phyloP scores from a whole-genome alignment of 78 protist species.

The Capsaspora owczarzaki region DNA sequence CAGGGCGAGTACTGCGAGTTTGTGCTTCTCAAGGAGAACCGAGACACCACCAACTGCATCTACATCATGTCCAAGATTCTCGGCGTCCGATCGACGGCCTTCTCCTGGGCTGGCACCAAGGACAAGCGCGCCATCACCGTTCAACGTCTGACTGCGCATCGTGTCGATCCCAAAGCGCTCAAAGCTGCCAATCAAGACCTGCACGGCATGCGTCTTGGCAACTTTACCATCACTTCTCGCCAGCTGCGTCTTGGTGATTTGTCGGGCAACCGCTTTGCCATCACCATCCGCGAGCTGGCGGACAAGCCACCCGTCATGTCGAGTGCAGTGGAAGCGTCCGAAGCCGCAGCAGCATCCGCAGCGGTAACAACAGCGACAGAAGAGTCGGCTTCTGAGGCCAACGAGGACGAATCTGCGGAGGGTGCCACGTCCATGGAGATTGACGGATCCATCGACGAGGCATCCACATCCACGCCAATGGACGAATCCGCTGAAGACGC shows the following conservation, averaged over 20 bases:
- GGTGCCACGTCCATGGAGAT: too few species aligned
- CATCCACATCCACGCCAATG: too few species aligned
- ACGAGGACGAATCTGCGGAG: too few species aligned
- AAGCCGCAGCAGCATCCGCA: too few species aligned
- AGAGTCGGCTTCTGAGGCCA: too few species aligned
- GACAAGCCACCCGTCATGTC: too few species aligned
- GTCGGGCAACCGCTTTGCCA: slow-evolving; percentile 41
- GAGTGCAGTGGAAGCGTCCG: too few species aligned
- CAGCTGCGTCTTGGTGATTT: slow-evolving; percentile 28
- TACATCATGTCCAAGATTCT: background rate
- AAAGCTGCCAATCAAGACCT: background rate
- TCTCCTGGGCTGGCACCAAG: slow-evolving; percentile 35
- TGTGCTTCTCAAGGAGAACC: background rate
- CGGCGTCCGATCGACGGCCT: background rate
- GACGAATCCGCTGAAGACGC: background rate
- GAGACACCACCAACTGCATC: background rate
- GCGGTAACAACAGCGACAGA: too few species aligned
- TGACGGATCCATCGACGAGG: too few species aligned
- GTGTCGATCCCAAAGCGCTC: background rate
- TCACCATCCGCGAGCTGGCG: slow-evolving; percentile 26
- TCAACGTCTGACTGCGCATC: slow-evolving; percentile 14
- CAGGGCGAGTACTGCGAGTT: background rate
- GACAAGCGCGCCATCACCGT: slow-evolving; percentile 43
- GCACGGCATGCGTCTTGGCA: slow-evolving; percentile 3
- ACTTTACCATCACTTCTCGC: background rate